Evolutionary conservation across 2,329 filamentous ascomycete genomes (phyloP), one percentile per base, ranked within the genome.

Genomic region (Pseudopyricularia javanii): DNA sequence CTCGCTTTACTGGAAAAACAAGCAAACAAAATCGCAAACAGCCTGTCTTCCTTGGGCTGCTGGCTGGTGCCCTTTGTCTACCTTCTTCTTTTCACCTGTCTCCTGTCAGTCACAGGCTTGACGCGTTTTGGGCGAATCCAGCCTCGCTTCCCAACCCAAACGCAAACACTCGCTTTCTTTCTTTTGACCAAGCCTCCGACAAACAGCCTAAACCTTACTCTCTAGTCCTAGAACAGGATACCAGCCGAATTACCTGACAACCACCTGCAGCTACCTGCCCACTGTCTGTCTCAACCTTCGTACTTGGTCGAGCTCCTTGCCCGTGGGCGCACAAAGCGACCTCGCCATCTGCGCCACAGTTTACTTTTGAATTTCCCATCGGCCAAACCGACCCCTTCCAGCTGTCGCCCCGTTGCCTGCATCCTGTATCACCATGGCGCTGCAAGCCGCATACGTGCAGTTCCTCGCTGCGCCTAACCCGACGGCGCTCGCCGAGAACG

Each of bases 391-490:
- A 12, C 15, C 40, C 40, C 28, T 30, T 30, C 24, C 40, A 45
- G 40, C 40, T 24, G 40, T 20, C 40, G 7, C 40, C 40, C 20
- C 28, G 28, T 45, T 45, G 22, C 20, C 40, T 17, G 40, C 14
- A 26, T 45, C 40, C 40, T 45, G 40, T 24, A 54, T 49, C 55
- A 61, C 53, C 57, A 79, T 78, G 75, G 66, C 74, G 57, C 64
- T 77, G 57, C 73, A 74, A 57, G 63, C 68, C 59, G 66, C 76
- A 56, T 91, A 91, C 73, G 78, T 82, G 74, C 79, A 80, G 70
- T 91, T 90, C 66, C 75, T 91, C 53, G 75, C 78, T 63, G 74
- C 80, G 57, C 85, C 85, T 57, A 82, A 72, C 68, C 70, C 81
- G 53, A 78, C 80, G 53, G 70, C 79, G 54, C 73, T 91, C 62